These are phyloP conservation scores for Cordia subcordata DNA, from an alignment of 257 asterid species.

Conservation along the genomic window DNA sequence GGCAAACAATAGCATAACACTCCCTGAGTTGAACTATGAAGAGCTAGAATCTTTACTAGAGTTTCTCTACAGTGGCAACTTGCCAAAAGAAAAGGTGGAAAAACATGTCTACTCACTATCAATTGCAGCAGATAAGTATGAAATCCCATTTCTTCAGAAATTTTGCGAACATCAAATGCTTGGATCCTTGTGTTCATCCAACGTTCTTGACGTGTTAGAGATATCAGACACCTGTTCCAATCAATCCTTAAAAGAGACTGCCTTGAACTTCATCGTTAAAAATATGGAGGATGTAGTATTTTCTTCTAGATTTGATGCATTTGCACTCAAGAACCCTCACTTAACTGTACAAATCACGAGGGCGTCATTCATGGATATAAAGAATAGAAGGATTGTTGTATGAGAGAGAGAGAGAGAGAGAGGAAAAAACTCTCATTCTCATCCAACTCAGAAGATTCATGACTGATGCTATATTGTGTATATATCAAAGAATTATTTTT, in stretches of 20 bases:
- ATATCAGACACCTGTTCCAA: conserved; percentile 78
- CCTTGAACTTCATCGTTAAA: conserved; percentile 62
- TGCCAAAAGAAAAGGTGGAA: conserved; percentile 54
- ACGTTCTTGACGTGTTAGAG: conserved; percentile 73
- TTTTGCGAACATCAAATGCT: conserved; percentile 75
- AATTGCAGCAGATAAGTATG: conserved; percentile 87
- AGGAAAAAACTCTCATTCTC: neutral
- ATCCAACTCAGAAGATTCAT: no score
- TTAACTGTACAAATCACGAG: conserved; percentile 83
- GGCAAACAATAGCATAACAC: conserved; percentile 49
- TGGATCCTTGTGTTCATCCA: conserved; percentile 50
- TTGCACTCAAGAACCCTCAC: conserved; percentile 92
- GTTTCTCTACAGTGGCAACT: conserved; percentile 66
- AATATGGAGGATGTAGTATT: conserved; percentile 91
- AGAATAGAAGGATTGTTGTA: conserved; percentile 36
- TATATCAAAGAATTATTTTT: no score
- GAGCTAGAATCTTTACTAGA: conserved; percentile 60
- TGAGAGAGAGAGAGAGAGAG: neutral
- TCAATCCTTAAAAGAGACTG: conserved; percentile 53
- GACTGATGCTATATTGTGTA: no score
- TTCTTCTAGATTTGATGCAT: conserved; percentile 62
- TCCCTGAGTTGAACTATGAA: conserved; percentile 57
- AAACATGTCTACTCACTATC: conserved; percentile 68
- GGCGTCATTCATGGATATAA: conserved; percentile 78
- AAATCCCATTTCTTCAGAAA: conserved; percentile 64